Conservation (phyloP, 108 stramenopile species). For the Schizochytrium sp. region DNA sequence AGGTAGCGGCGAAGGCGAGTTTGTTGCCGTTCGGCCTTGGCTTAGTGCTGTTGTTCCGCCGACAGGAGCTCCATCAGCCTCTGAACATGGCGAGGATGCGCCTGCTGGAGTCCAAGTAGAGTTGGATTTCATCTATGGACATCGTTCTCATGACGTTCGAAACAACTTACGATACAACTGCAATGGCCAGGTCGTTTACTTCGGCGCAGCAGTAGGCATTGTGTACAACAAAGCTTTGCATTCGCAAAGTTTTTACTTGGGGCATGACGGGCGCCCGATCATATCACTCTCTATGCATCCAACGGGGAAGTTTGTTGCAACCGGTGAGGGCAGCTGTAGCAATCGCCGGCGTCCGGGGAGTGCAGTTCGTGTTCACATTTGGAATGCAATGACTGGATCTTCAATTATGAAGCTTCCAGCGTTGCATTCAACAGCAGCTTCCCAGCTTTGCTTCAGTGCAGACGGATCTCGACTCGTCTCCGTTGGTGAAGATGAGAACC, state of each 20-base stretch:
- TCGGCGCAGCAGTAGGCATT: slow-evolving; percentile 68
- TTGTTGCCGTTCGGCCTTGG: slow-evolving; percentile 39
- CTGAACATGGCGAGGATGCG: slow-evolving; percentile 27
- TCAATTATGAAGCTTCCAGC: slow-evolving; percentile 66
- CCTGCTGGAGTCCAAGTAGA: slow-evolving; percentile 39
- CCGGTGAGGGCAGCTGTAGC: slow-evolving; percentile 72
- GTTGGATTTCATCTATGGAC: slow-evolving; percentile 79
- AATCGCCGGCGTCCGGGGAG: slow-evolving; percentile 56
- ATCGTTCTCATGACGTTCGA: slow-evolving; percentile 70
- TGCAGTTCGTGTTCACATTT: slow-evolving; percentile 69
- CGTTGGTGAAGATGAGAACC: slow-evolving; percentile 73
- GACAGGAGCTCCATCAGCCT: slow-evolving; percentile 29
- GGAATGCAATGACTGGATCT: slow-evolving; percentile 74
- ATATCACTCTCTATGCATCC: slow-evolving; percentile 77
- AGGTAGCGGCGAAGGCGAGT: slow-evolving; percentile 40
- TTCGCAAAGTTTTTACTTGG: slow-evolving; percentile 75
- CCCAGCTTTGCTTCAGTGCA: slow-evolving; percentile 75
- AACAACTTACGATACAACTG: slow-evolving; percentile 74
- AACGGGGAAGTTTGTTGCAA: slow-evolving; percentile 72
- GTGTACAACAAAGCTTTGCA: slow-evolving; percentile 63
- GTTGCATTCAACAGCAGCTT: slow-evolving; percentile 69
- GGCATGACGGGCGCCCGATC: slow-evolving; percentile 74
- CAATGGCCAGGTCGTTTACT: slow-evolving; percentile 69
- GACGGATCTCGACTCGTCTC: slow-evolving; percentile 73
- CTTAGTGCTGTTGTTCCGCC: slow-evolving; percentile 59